Evolutionary conservation across 306 rosid species (phyloP).

Genomic region (Cicer pinnatifidum): DNA sequence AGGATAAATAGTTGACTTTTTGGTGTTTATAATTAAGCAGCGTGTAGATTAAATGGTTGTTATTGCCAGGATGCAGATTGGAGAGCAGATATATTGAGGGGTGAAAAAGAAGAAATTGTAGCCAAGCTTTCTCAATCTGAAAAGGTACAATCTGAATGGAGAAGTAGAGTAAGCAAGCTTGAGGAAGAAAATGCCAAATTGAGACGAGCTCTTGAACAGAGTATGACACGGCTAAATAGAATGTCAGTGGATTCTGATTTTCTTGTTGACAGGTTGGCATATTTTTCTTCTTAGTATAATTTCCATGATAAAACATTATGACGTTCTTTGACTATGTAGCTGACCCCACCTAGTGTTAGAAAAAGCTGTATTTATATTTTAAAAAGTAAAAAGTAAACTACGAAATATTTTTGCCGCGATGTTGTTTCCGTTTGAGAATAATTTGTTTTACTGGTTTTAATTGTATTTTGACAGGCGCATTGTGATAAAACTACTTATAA

Average conservation of each 20-base stretch:
- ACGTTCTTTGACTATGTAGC: not conserved
- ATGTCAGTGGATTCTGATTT: slow-evolving; percentile 98
- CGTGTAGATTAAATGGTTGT: slow-evolving; percentile 35
- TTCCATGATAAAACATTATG: not conserved
- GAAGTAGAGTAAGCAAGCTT: slow-evolving; percentile 77
- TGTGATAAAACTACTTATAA: slow-evolving; percentile 85
- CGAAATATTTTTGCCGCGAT: not conserved
- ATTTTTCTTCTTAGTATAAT: slow-evolving; percentile 37
- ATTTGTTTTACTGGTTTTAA: slow-evolving; percentile 31
- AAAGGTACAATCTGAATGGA: slow-evolving; percentile 75
- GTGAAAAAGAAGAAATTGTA: slow-evolving; percentile 74
- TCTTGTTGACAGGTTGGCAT: slow-evolving; percentile 89
- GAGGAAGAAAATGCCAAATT: slow-evolving; percentile 95
- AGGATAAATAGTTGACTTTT: slow-evolving; percentile 9
- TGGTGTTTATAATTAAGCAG: slow-evolving; percentile 35
- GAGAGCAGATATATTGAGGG: slow-evolving; percentile 57
- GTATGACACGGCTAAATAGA: slow-evolving; percentile 94
- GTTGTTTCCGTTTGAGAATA: slow-evolving; percentile 33
- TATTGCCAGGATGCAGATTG: slow-evolving; percentile 70
- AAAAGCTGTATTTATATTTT: not conserved
- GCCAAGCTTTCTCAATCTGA: slow-evolving; percentile 79
- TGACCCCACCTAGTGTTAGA: not conserved
- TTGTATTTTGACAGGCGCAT: slow-evolving; percentile 81
- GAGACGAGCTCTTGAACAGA: slow-evolving; percentile 89
- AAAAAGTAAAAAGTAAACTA: not conserved